These are phyloP conservation scores for Colletotrichum sp. DNA, from an alignment of 2,329 filamentous ascomycete species.

Conservation along the genomic window DNA sequence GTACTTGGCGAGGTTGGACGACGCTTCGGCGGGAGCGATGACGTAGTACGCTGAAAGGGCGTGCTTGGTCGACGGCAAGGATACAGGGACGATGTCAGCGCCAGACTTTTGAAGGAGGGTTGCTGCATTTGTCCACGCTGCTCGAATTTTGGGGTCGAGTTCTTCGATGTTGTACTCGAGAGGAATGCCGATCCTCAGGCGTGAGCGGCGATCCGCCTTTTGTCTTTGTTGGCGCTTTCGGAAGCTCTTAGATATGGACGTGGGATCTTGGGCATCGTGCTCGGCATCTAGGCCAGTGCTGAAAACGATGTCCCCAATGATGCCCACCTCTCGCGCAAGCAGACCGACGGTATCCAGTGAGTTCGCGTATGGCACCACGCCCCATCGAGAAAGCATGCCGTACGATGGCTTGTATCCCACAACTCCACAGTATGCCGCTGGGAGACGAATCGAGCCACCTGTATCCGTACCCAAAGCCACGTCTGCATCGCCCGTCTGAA, in stretches of 20 bases:
- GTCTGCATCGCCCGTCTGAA: slow-evolving; percentile 63
- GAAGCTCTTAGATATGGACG: slow-evolving; percentile 64
- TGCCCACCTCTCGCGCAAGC: slow-evolving; percentile 60
- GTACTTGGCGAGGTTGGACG: slow-evolving; percentile 95
- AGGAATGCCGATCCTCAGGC: slow-evolving; percentile 61
- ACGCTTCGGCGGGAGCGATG: slow-evolving; percentile 91
- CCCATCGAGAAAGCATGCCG: slow-evolving; percentile 82
- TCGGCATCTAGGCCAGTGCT: slow-evolving; percentile 53
- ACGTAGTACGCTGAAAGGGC: slow-evolving; percentile 95
- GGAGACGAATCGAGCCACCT: slow-evolving; percentile 85
- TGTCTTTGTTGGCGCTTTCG: slow-evolving; percentile 52
- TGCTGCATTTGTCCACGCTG: slow-evolving; percentile 72
- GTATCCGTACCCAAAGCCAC: slow-evolving; percentile 90
- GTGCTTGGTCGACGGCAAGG: slow-evolving; percentile 81
- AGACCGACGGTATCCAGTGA: slow-evolving; percentile 90
- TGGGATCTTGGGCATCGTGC: slow-evolving; percentile 76
- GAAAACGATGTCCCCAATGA: slow-evolving; percentile 56
- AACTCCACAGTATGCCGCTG: slow-evolving; percentile 83
- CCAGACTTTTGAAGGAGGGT: slow-evolving; percentile 65
- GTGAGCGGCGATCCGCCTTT: slow-evolving; percentile 16
- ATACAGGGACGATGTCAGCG: slow-evolving; percentile 75
- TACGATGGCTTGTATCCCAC: slow-evolving; percentile 94
- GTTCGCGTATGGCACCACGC: slow-evolving; percentile 90
- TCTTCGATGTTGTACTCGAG: slow-evolving; percentile 89
- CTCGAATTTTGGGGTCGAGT: slow-evolving; percentile 71